These are phyloP conservation scores for Saccharomycopsis sp. DNA, from an alignment of 805 yeast genomes.

Conservation along the genomic window DNA sequence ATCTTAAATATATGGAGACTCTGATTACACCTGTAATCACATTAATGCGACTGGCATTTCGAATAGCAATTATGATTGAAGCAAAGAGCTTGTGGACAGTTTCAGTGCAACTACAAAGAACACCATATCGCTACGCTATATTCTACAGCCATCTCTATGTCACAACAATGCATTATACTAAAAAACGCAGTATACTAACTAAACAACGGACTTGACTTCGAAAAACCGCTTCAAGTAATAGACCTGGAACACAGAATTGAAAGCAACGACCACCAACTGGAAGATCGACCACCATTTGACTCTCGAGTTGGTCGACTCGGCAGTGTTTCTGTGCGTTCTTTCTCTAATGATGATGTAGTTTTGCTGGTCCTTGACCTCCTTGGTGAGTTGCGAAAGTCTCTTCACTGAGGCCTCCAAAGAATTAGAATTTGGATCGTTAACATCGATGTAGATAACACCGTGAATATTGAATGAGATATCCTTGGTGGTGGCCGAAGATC, in stretches of 20 bases:
- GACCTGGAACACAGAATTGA: slow-evolving; percentile 87
- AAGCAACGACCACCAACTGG: slow-evolving; percentile 80
- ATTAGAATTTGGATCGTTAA: slow-evolving; percentile 66
- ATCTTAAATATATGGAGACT: too few relatives aligned
- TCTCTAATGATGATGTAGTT: slow-evolving; percentile 92
- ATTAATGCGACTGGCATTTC: too few relatives aligned
- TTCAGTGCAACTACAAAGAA: too few relatives aligned
- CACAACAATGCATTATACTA: too few relatives aligned
- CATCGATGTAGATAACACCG: slow-evolving; percentile 82
- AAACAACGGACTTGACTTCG: slow-evolving; percentile 88
- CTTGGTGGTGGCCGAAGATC: slow-evolving; percentile 60
- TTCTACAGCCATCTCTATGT: too few relatives aligned
- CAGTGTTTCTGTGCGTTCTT: slow-evolving; percentile 96
- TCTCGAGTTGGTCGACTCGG: slow-evolving; percentile 93
- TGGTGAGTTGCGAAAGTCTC: slow-evolving; percentile 64
- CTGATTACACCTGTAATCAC: too few relatives aligned
- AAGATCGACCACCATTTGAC: slow-evolving; percentile 97
- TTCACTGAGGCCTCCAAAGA: slow-evolving; percentile 80
- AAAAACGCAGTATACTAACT: too few relatives aligned
- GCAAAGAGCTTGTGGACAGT: too few relatives aligned
- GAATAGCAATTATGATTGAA: too few relatives aligned
- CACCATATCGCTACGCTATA: too few relatives aligned
- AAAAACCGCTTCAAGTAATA: slow-evolving; percentile 91
- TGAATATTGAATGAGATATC: slow-evolving; percentile 95
- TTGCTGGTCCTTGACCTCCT: slow-evolving; percentile 86